Evolutionary conservation across 331 rosid species (phyloP), one percentile per base, ranked within the genome.

Genomic region (Saraca asoca): DNA sequence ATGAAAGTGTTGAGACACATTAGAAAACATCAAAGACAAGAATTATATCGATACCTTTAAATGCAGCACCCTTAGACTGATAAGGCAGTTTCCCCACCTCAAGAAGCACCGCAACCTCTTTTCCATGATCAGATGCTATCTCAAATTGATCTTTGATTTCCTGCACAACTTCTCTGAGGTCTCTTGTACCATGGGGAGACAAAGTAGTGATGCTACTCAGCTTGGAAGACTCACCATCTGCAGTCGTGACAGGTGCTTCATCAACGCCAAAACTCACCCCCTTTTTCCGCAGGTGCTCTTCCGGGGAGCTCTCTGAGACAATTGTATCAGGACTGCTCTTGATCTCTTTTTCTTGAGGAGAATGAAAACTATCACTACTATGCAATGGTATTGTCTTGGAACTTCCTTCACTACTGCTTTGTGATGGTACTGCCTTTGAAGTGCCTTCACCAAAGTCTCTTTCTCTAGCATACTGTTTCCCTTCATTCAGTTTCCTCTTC

Each of bases 71-170:
- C 68, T 77, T 80, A 19, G 96, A 72, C 50, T 77, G 87, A 75
- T 93, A 93, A 41, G 99, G 99, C 49, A 86, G 72, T 77, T 80
- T 94, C 20, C 88, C 91, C 68, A 76, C 97, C 83, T 94, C 99
- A 53, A 94, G 99, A 83, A 94, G 74, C 73, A 90, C 5, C 0
- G 95, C 97, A 44, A 94, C 97, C 81, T 90, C 99, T 81, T 75
- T 90, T 56, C 96, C 99, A 65, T 68, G 76, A 64, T 79, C 52
- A 55, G 97, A 88, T 9, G 99, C 99, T 14, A 80, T 74, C 78
- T 90, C 89, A 74, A 94, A 94, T 79, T 88, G 96, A 66, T 86
- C 91, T 73, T 77, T 83, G 66, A 94, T 94, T 66, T 94, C 96
- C 73, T 68, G 74, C 12, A 90, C 97, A 85, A 90, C 97, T 80